Conservation (phyloP, 108 stramenopile species). For the Fragilaria radians region DNA sequence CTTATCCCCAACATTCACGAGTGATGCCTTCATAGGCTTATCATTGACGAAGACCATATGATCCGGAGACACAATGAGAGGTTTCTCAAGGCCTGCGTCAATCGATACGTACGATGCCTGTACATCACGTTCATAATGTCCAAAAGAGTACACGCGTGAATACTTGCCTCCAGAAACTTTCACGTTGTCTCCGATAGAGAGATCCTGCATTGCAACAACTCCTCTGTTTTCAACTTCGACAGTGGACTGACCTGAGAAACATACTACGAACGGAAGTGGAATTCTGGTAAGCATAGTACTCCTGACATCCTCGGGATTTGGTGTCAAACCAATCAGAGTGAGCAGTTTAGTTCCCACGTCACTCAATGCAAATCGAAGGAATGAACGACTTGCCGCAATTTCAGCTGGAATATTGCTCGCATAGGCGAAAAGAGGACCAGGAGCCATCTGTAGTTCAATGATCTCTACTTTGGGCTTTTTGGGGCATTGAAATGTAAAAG, state of each 20-base stretch:
- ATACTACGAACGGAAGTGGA: not conserved
- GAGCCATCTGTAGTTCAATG: not conserved
- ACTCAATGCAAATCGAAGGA: not conserved
- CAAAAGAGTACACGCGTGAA: slow-evolving; percentile 1
- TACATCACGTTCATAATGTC: not conserved
- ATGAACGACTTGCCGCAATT: not conserved
- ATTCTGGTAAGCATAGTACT: not conserved
- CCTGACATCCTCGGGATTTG: not conserved
- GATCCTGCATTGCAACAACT: slow-evolving; percentile 6
- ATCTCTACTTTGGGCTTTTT: not conserved
- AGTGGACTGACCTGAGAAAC: slow-evolving; percentile 2
- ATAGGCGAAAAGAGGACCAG: not conserved
- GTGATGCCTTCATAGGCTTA: not conserved
- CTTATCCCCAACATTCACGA: not conserved
- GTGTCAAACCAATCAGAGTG: not conserved
- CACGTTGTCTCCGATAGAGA: slow-evolving; percentile 1
- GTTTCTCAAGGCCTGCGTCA: not conserved
- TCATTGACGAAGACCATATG: slow-evolving; percentile 1
- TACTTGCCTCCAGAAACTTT: not conserved
- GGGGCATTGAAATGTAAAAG: not conserved
- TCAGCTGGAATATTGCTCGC: not conserved
- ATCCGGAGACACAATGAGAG: not conserved
- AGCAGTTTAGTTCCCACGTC: not conserved
- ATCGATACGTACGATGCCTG: not conserved
- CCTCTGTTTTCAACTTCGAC: slow-evolving; percentile 1